Base-by-base conservation (phyloP, 2,329 filamentous ascomycete genomes). In the Penicillium paneum region DNA sequence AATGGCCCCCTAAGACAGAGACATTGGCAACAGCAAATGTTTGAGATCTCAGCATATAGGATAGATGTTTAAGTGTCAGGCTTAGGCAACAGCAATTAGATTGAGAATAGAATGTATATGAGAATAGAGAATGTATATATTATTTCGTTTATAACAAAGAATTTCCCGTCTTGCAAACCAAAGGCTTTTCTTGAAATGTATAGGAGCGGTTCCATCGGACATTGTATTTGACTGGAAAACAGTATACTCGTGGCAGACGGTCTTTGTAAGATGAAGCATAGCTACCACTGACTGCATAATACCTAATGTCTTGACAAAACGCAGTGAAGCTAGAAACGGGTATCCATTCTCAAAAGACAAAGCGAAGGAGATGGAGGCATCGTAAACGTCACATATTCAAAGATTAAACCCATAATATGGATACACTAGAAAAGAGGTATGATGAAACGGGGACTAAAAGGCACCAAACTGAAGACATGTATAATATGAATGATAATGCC, bases 1-100 rank as follows among this genome's bases (percentile, higher is more conserved):
- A 57, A 19, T 60, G 58, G 58, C 53, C 58, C 0, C 52, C 56
- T 1, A 58, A 46, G 44, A 52, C 52, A 1, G 55, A 51, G 12
- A 28, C 29, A 1, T 35, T 21, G 31, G n/a, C 11, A 38, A 21
- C 19, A 2, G 26, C 29, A 13, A 4, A 42, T 29, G 31, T 17
- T 29, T 39, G 26, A 51, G 17, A 19, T 45, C 13, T 5, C 8
- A 15, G 13, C 5, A 46, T 46, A 10, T 13, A 29, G 28, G 5
- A 43, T 17, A 28, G 11, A 21, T 28, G 28, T 34, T 8, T 19
- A 32, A 24, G 21, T 26, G 15, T 8, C 26, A 28, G 24, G 11
- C 6, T 29, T 19, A 28, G 26, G 7, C 11, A 29, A 7, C n/a
- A 8, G 11, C 24, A 29, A 19, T 24, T 24, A 6, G 5, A 29